A percentile compares a stretch with the other conserved stretches of the same genome.
Conservation (phyloP, 192 early-diverging fungal species). For the Coemansia sp. region DNA sequence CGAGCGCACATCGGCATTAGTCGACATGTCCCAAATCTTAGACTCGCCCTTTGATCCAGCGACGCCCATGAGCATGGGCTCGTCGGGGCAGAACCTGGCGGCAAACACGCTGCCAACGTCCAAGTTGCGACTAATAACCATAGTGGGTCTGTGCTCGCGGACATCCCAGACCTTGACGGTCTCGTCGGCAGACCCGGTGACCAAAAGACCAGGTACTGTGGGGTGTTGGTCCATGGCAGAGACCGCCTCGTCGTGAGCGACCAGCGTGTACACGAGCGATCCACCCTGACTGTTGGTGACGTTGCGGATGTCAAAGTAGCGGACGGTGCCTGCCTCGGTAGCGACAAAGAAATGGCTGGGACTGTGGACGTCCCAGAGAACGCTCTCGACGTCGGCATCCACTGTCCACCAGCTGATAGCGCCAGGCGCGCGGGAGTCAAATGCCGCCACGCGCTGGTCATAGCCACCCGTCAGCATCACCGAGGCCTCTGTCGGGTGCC, state of each 20-base stretch:
- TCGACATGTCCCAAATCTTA: slow-evolving; percentile 88
- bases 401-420: slow-evolving; percentile 67
- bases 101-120: slow-evolving; percentile 84
- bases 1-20: slow-evolving; percentile 75
- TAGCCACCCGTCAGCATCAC: slow-evolving; percentile 89
- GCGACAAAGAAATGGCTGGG: slow-evolving; percentile 75
- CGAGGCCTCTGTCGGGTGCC: slow-evolving; percentile 86
- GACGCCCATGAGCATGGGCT: slow-evolving; percentile 84
- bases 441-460: slow-evolving; percentile 80
- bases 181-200: slow-evolving; percentile 91
- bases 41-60: slow-evolving; percentile 88
- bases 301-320: slow-evolving; percentile 81
- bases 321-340: slow-evolving; percentile 88
- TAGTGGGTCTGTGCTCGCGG: slow-evolving; percentile 63
- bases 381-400: slow-evolving; percentile 82
- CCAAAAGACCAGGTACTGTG: slow-evolving; percentile 71
- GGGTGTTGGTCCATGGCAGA: slow-evolving; percentile 85
- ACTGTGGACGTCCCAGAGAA: slow-evolving; percentile 89
- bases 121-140: slow-evolving; percentile 86
- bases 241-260: slow-evolving; percentile 90
- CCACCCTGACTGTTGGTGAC: slow-evolving; percentile 21
- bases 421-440: slow-evolving; percentile 87
- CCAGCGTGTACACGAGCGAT: slow-evolving; percentile 77
- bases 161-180: slow-evolving; percentile 93
- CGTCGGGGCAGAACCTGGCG: slow-evolving; percentile 83